Conservation (phyloP, 1,284 basidiomycete species). For the Leccinum fallax region DNA sequence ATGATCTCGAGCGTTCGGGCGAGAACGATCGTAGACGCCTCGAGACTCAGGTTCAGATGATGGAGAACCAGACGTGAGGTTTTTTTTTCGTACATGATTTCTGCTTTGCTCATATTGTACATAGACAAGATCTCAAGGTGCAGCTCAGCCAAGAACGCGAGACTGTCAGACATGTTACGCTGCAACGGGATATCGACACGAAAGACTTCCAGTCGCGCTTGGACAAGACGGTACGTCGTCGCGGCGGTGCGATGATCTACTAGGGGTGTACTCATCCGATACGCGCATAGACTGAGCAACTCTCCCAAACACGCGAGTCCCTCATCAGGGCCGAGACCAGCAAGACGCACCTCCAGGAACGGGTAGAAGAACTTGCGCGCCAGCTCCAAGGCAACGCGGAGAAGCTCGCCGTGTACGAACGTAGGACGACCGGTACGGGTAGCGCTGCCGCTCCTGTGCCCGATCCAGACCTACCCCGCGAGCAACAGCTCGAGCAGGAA, state of each 20-base stretch:
- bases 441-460: conserved; percentile 32
- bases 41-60: conserved; percentile 77
- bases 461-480: conserved; percentile 56
- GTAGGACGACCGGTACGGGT: conserved; percentile 48
- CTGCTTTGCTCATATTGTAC: no score
- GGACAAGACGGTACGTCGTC: conserved; percentile 65
- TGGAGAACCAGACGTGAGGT: conserved; percentile 76
- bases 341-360: conserved; percentile 78
- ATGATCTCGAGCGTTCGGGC: conserved; percentile 81
- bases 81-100: conserved; percentile 11
- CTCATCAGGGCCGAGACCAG: conserved; percentile 79
- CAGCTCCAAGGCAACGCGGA: conserved; percentile 79
- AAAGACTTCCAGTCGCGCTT: conserved; percentile 76
- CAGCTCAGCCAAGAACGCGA: conserved; percentile 60
- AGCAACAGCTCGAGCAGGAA: conserved; percentile 83
- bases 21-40: conserved; percentile 80
- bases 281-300: conserved; percentile 55
- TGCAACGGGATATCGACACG: conserved; percentile 82
- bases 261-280: conserved; percentile 12
- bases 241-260: neutral
- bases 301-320: conserved; percentile 71
- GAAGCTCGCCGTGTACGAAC: conserved; percentile 86
- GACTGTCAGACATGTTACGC: conserved; percentile 63
- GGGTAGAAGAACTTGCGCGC: conserved; percentile 69
- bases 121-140: no score